Base-by-base conservation (phyloP, 257 asterid genomes). In the Schizonepeta tenuifolia region DNA sequence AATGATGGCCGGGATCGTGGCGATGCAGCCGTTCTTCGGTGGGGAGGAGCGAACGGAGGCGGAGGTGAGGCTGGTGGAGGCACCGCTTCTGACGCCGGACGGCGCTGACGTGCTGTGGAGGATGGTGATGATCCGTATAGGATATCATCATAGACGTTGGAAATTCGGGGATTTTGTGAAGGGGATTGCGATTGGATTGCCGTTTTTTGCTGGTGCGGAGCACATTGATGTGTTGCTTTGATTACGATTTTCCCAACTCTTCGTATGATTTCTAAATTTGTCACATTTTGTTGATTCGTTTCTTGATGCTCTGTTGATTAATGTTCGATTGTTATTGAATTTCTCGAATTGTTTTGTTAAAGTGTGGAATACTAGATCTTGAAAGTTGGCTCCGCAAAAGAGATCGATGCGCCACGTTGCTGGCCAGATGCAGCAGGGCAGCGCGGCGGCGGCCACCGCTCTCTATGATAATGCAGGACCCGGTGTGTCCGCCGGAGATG, bases 301-400 rank as follows among this genome's bases (percentile, higher is more conserved):
- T n/a, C 18, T 57, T 8, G 72, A 13, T 64, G 61, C 26, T 74
- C 26, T 36, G 66, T 35, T 2, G 43, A 41, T 71, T 70, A 75
- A n/a, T 47, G 6, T 18, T n/a, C 50, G 51, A n/a, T 33, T 67
- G 20, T 22, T 51, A 38, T 69, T 31, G 46, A 55, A n/a, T 43
- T 69, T 44, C 31, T 22, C 57, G 70, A 6, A 62, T 11, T 72
- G 59, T 74, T 50, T 63, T 60, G 74, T 62, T 75, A 82, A 75
- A 85, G 95, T 71, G 77, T 54, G 92, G 81, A 65, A 63, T 73
- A 76, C 84, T 78, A 88, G 93, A 88, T 87, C 92, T 87, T 87
- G 79, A 88, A 88, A 93, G 69, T 91, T 94, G 99, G 98, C 98
- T 86, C 99, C 99, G 14, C 99, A 89, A 81, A 91, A 91, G 85